Evolutionary conservation across 345 rosid species (phyloP).

Genomic region (Gossypium thurberi): DNA sequence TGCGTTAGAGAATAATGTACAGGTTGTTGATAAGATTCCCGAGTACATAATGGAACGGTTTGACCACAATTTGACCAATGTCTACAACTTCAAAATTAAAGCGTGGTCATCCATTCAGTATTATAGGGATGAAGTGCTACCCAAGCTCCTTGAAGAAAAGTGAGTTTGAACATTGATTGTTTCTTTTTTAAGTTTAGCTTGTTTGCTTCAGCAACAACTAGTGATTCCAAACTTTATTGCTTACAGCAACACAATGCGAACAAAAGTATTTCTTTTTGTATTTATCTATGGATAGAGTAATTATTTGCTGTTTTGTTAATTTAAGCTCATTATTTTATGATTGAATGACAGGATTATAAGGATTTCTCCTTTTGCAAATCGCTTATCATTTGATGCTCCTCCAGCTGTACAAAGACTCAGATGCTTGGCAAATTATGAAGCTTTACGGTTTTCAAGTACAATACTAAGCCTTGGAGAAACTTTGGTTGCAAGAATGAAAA

Average conservation of each 20-base stretch:
- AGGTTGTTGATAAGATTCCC: conserved; percentile 79
- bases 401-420: conserved; percentile 83
- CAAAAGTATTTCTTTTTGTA: not conserved
- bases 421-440: conserved; percentile 92
- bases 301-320: conserved; percentile 2
- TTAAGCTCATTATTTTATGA: conserved; percentile 10
- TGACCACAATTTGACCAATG: conserved; percentile 80
- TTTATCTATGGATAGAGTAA: not conserved
- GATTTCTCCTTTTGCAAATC: conserved; percentile 98
- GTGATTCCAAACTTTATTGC: not conserved
- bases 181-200: not conserved
- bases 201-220: not conserved
- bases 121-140: conserved; percentile 78
- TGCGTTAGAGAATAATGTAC: conserved; percentile 72
- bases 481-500: conserved; percentile 89
- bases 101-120: conserved; percentile 93
- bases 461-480: conserved; percentile 71
- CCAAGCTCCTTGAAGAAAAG: conserved; percentile 91
- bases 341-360: conserved; percentile 68
- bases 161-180: conserved; percentile 38
- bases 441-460: conserved; percentile 67
- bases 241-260: not conserved
- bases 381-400: conserved; percentile 95
- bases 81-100: conserved; percentile 92
- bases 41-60: conserved; percentile 92